phyloP scores from a whole-genome alignment of 768 basidiomycete genomes.

The Tylopilus plumbeoviolaceoides region DNA sequence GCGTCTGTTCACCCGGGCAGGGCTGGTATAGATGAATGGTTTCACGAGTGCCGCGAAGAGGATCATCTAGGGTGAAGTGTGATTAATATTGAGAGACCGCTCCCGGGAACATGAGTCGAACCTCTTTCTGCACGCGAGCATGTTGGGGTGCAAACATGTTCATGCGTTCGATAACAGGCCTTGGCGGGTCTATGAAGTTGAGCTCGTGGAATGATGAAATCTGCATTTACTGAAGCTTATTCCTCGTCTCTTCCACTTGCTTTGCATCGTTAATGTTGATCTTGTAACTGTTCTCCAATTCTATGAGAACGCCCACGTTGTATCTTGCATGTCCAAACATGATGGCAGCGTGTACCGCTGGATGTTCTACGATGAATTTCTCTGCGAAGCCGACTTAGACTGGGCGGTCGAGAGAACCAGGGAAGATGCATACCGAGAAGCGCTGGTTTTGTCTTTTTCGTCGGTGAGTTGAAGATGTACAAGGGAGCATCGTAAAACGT shows the following conservation, averaged over 20 bases:
- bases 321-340: constrained; percentile 23
- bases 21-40: constrained; percentile 8
- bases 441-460: constrained; percentile 11
- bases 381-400: constrained; percentile 7
- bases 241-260: constrained; percentile 10
- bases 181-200: constrained; percentile 1
- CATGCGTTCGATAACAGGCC: constrained; percentile 16
- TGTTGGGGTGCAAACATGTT: constrained; percentile 21
- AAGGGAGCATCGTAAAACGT: background rate
- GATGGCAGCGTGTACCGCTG: constrained; percentile 14
- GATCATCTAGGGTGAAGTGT: constrained; percentile 10
- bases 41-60: constrained; percentile 9
- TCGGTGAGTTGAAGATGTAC: background rate
- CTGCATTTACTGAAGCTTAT: constrained; percentile 13
- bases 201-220: background rate
- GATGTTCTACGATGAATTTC: constrained; percentile 13
- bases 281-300: constrained; percentile 7
- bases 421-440: constrained; percentile 12
- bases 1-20: constrained; percentile 7
- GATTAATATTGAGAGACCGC: background rate
- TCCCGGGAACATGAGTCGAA: background rate
- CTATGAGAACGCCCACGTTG: constrained; percentile 13
- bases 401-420: background rate
- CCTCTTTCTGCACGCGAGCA: constrained; percentile 21
- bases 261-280: constrained; percentile 9